Base-by-base conservation (phyloP, 805 yeast genomes). In the Saccharomyces jurei region DNA sequence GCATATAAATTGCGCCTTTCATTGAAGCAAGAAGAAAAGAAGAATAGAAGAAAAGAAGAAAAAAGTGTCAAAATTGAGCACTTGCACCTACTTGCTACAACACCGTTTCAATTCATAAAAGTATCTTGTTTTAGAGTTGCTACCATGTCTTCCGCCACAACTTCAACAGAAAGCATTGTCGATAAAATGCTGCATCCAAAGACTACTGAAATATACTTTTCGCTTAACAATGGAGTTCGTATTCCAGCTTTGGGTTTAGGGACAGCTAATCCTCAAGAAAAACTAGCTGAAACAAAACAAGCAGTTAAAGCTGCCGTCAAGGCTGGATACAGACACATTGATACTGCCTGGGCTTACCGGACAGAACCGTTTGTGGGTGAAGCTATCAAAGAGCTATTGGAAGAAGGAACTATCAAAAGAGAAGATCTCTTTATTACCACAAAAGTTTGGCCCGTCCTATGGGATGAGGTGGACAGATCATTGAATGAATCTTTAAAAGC, bases 161-260 rank as follows among this genome's bases (percentile, higher is more conserved):
- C 51, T 3, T 36, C 44, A 36, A 49, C 32, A 1, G 26, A 29
- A 21, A 31, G 26, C 25, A 49, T 46, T 3, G 30, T 14, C 10
- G 11, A 44, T 4, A 53, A 11, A 29, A 60, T 64, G 65, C 56
- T 63, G 51, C 69, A 66, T 57, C 69, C 69, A 61, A 64, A 59
- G 51, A 57, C 67, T 47, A 76, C 78, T 1, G 74, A 71, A 48
- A 68, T 75, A 30, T 61, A 64, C 27, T 75, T 80, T 58, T 73
- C 71, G 6, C 74, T 86, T 44, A 80, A 80, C 69, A 79, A 82
- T 60, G 89, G 89, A 21, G 68, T 71, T 48, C 64, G 62, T 31
- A 80, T 86, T 54, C 92, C 92, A 3, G 84, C 84, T 2, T 65
- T 86, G 44, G 91, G 88, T 0, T 73, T 87, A 41, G 94, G 94